phyloP scores from a whole-genome alignment of 2,329 filamentous ascomycete genomes.

The Cytospora piceae region DNA sequence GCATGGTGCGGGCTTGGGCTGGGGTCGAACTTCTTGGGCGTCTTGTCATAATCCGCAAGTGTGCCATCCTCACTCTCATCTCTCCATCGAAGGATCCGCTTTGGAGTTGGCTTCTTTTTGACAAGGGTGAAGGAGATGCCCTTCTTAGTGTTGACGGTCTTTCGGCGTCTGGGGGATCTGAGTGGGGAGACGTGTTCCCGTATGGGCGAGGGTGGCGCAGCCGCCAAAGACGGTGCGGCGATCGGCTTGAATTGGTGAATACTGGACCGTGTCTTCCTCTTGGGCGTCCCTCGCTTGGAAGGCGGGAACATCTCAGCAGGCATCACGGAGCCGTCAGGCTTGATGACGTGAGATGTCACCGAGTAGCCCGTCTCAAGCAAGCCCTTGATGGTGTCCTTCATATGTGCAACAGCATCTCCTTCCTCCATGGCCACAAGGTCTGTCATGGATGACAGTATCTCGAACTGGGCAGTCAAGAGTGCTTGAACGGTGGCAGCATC shows the following conservation, averaged over 20 bases:
- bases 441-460: constrained; percentile 81
- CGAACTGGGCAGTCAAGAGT: constrained; percentile 87
- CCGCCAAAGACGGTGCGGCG: constrained; percentile 46
- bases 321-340: constrained; percentile 74
- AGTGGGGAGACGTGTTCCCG: constrained; percentile 52
- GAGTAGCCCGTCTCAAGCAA: constrained; percentile 77
- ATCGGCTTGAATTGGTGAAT: constrained; percentile 48
- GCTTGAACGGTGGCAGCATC: constrained; percentile 81
- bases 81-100: constrained; percentile 86
- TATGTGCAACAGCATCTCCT: constrained; percentile 78
- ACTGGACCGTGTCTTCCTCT: constrained; percentile 63
- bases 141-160: constrained; percentile 66
- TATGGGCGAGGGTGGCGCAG: constrained; percentile 21
- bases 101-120: constrained; percentile 72
- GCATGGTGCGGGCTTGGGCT: constrained; percentile 51
- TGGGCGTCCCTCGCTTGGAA: constrained; percentile 74
- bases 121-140: constrained; percentile 80
- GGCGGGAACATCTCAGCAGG: constrained; percentile 71
- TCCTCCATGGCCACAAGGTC: constrained; percentile 83
- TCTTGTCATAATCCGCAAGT: constrained; percentile 89
- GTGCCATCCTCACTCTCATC: constrained; percentile 85
- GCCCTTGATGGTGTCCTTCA: constrained; percentile 75
- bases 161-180: constrained; percentile 83
- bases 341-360: constrained; percentile 81
- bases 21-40: constrained; percentile 70